These are phyloP conservation scores for Mallotus nudiflorus DNA, from an alignment of 345 rosid species.

Conservation along the genomic window DNA sequence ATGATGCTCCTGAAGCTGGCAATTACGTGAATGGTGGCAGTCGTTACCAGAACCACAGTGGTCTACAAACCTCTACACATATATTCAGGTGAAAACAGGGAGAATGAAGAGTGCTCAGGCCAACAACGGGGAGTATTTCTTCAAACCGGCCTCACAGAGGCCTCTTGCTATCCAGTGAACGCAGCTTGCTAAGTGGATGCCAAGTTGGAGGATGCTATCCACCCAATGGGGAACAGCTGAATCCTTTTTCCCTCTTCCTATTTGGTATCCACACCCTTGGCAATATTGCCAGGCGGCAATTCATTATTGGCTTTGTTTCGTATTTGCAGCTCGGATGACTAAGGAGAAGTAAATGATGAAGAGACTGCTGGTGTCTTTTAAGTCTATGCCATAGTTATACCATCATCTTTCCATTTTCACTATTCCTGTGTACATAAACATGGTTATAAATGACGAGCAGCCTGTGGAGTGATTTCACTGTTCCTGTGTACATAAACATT, in stretches of 20 bases:
- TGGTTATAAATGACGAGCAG: constrained; percentile 21
- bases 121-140: constrained; percentile 62
- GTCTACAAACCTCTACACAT: constrained; percentile 44
- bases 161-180: constrained; percentile 54
- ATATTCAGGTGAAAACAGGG: constrained; percentile 35
- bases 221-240: constrained; percentile 19
- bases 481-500: too few relatives aligned
- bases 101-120: constrained; percentile 60
- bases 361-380: constrained; percentile 17
- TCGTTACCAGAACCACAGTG: constrained; percentile 40
- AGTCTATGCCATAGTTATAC: neutral
- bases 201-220: constrained; percentile 9
- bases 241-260: constrained; percentile 19
- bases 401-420: constrained; percentile 13
- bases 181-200: constrained; percentile 16
- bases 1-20: constrained; percentile 14
- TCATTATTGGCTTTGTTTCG: constrained; percentile 94
- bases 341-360: constrained; percentile 17
- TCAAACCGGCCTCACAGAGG: constrained; percentile 57
- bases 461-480: constrained; percentile 16
- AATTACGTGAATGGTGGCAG: constrained; percentile 31
- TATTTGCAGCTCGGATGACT: constrained; percentile 25
- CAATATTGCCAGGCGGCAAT: constrained; percentile 66
- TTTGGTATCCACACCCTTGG: constrained; percentile 37
- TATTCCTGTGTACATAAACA: constrained; percentile 31